phyloP scores from a whole-genome alignment of 495 filamentous ascomycete species.

The Podospora appendiculata region DNA sequence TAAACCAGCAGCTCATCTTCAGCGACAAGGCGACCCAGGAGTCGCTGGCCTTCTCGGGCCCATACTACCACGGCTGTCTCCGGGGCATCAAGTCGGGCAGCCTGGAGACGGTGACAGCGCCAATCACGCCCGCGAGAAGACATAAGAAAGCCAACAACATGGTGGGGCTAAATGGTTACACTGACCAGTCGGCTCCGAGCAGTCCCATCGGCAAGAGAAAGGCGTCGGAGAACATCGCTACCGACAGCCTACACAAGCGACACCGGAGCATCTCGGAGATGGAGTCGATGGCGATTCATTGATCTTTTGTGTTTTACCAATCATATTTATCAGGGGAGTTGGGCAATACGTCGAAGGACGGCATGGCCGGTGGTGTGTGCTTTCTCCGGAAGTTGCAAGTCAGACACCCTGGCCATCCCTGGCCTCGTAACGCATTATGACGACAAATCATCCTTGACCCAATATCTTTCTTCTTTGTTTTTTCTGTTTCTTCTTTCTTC shows the following conservation, averaged over 20 bases:
- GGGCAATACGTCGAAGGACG: slow-evolving; percentile 25
- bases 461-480: slow-evolving; percentile 2
- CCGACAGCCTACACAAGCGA: slow-evolving; percentile 36
- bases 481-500: neutral
- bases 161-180: slow-evolving; percentile 9
- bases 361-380: slow-evolving; percentile 13
- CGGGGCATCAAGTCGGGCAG: slow-evolving; percentile 49
- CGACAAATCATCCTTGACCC: slow-evolving; percentile 3
- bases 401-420: slow-evolving; percentile 16
- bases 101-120: slow-evolving; percentile 44
- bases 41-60: slow-evolving; percentile 45
- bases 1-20: slow-evolving; percentile 59
- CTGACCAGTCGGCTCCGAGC: slow-evolving; percentile 1
- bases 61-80: slow-evolving; percentile 41
- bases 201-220: slow-evolving; percentile 38
- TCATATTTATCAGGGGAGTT: neutral
- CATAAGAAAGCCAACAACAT: slow-evolving; percentile 29
- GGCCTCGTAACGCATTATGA: slow-evolving; percentile 21
- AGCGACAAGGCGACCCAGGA: slow-evolving; percentile 49
- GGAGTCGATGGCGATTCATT: slow-evolving; percentile 2
- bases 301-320: neutral
- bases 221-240: slow-evolving; percentile 23
- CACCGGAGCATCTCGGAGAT: slow-evolving; percentile 42
- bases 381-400: neutral
- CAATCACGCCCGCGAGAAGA: slow-evolving; percentile 46